Evolutionary conservation across 2,329 filamentous ascomycete species (phyloP), one percentile per base, ranked within the genome.

Genomic region (Pseudogymnoascus sp.): DNA sequence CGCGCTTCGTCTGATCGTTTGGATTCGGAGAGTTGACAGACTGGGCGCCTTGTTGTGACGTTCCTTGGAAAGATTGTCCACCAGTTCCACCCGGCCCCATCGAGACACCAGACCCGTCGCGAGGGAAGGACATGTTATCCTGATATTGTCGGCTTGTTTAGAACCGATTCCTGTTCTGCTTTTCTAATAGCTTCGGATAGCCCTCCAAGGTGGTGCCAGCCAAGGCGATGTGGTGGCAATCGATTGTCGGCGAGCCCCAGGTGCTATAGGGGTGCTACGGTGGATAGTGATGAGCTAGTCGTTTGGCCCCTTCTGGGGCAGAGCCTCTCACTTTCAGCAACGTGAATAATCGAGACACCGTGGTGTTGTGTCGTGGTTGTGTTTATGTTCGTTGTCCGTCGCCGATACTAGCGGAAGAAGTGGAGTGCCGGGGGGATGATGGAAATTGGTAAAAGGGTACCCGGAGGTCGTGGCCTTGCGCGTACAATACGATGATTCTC

Each of bases 251-350:
- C 25, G 48, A 57, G 48, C 48, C 48, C 48, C 25, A 57, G 48
- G 25, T 57, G 48, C 48, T 25, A 57, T 34, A 19, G 25, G 48
- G 25, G 25, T 19, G 28, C 19, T 57, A 57, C 6, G 28, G 25
- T 19, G 48, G n/a, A 57, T 5, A 34, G 48, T 19, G 25, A 8
- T 34, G 48, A 57, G 48, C 48, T 34, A 57, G 25, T 57, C 48
- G 48, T 57, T 57, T 57, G 48, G 48, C 48, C 48, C 48, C 48
- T 13, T 57, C 48, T 57, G 48, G 48, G 48, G 48, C 48, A 57
- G 48, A 57, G 48, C 48, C 48, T 34, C 48, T 34, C 25, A 57
- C 48, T 57, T 57, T 57, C 48, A 57, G 48, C 48, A 57, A 57
- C 48, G 48, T 57, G 31, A 57, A 57, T 57, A 16, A 57, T 57